phyloP scores from a whole-genome alignment of 140 eudicot species.

The Ambrosia hybrid region DNA sequence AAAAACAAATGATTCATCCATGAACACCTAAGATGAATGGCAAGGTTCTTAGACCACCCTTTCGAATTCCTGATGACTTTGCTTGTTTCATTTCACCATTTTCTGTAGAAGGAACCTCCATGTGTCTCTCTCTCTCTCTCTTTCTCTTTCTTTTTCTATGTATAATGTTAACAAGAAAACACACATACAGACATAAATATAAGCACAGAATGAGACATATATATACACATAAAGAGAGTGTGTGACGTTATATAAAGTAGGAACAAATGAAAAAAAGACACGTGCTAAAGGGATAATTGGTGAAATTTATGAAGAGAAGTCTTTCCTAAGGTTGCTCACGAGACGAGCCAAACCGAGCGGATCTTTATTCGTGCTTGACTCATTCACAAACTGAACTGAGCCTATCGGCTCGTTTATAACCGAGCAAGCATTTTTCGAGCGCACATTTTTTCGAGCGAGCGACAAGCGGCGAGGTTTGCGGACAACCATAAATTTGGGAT shows the following conservation, averaged over 20 bases:
- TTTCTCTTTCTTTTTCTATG: neutral
- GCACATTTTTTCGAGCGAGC: no score
- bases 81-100: constrained; percentile 19
- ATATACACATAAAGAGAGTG: neutral
- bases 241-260: neutral
- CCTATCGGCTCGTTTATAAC: no score
- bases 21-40: constrained; percentile 54
- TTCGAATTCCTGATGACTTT: constrained; percentile 8
- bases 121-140: neutral
- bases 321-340: no score
- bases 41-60: constrained; percentile 45
- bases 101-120: constrained; percentile 27
- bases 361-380: no score
- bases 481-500: no score
- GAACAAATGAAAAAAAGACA: constrained; percentile 3
- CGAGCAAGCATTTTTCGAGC: no score
- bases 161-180: neutral
- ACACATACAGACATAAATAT: neutral
- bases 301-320: no score
- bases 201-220: no score
- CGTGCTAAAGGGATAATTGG: neutral
- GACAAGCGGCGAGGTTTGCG: no score
- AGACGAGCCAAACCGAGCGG: no score
- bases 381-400: no score
- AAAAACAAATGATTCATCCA: neutral